Evolutionary conservation across 139 green algal genomes (phyloP), one percentile per base, ranked within the genome.

Genomic region (Asterochloris sp.): DNA sequence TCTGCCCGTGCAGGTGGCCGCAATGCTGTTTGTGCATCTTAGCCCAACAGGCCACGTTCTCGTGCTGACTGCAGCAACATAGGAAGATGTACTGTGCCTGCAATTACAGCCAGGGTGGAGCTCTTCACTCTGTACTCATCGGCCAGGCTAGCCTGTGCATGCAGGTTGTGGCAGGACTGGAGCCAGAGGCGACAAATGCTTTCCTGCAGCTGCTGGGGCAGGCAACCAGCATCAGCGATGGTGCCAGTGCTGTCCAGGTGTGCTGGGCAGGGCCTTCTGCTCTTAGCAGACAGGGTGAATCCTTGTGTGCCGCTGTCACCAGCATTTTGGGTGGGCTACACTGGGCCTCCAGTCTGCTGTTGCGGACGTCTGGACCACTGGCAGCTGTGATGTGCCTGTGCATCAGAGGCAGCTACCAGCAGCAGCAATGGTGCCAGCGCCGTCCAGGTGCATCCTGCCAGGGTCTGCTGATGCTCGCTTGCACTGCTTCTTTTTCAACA

Each of bases 111-210:
- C 38, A 66, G 19, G 17, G 29, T 28, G 68, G 13, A 13, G 17
- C 12, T 79, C 15, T 47, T 66, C 26, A 10, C 19, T 0, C 64
- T 54, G 10, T 47, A n/a, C 28, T 11, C 1, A 8, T 15, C 12
- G 12, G n/a, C 78, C 29, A 66, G 0, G 27, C 71, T 54, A 54
- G 38, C 38, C 23, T 16, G 10, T 38, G 24, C 24, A 12, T 86
- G 78, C 84, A 94, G 92, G 92, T 97, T 78, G 92, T 97, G 66
- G 94, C 94, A 15, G 94, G 94, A 11, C 76, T 95, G 73, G 94
- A 97, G 88, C 90, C 94, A 6, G 94, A 97, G 77, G 87, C 90
- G 61, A 97, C 94, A 62, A 97, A 97, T 78, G 17, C 83, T 0
- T 96, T 97, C 81, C 85, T 97, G 79, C 93, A 95, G 80, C 90